phyloP scores from a whole-genome alignment of 176 grass and related monocot genomes.

The Chloris gayana region DNA sequence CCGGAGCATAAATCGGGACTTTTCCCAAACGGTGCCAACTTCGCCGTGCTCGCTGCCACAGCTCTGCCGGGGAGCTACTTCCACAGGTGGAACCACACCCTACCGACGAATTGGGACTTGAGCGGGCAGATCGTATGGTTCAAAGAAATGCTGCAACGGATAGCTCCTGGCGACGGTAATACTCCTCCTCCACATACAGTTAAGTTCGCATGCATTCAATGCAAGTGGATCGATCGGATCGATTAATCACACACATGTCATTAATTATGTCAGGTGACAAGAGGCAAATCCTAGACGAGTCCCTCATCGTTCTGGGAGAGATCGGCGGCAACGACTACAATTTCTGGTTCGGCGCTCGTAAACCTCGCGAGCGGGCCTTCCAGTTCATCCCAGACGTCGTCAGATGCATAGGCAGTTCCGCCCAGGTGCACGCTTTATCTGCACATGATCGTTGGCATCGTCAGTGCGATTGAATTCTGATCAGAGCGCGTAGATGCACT shows the following conservation, averaged over 20 bases:
- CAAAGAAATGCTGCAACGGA: conserved; percentile 44
- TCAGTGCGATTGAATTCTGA: not conserved
- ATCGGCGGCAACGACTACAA: conserved; percentile 81
- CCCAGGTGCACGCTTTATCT: conserved; percentile 24
- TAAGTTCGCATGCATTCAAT: not conserved
- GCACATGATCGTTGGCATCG: not conserved
- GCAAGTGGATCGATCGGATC: too few species aligned
- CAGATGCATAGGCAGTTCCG: conserved; percentile 27
- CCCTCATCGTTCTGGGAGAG: conserved; percentile 55
- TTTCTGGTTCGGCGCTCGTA: conserved; percentile 18
- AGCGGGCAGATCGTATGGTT: conserved; percentile 47
- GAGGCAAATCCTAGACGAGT: conserved; percentile 35
- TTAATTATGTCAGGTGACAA: conserved; percentile 15
- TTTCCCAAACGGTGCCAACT: conserved; percentile 61
- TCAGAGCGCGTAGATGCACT: not conserved
- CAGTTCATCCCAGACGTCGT: conserved; percentile 53
- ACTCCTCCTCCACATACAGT: too few species aligned
- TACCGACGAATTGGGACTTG: conserved; percentile 8
- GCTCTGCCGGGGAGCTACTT: conserved; percentile 46
- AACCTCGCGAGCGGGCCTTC: conserved; percentile 35
- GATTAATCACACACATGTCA: too few species aligned
- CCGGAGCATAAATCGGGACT: conserved; percentile 32
- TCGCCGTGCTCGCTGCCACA: conserved; percentile 40
- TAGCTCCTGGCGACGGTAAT: conserved; percentile 43
- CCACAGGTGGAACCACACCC: not conserved